Percentiles rank a stretch among this genome's conserved stretches.
These are phyloP conservation scores for Vicia villosa DNA, from an alignment of 306 rosid species.

Conservation along the genomic window DNA sequence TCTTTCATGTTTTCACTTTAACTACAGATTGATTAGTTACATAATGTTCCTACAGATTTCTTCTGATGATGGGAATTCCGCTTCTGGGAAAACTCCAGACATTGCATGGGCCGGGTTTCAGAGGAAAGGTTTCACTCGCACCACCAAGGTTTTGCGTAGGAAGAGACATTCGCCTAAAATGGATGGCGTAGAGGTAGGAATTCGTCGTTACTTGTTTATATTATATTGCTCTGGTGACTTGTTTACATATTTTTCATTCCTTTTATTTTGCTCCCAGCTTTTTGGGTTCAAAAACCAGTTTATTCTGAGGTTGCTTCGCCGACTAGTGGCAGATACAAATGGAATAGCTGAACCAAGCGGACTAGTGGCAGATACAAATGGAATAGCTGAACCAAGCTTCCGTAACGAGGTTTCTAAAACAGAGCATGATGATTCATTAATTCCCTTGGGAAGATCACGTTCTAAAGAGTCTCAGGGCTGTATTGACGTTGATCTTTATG, in stretches of 20 bases:
- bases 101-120: conserved; percentile 80
- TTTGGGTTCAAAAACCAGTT: conserved; percentile 84
- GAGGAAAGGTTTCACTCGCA: conserved; percentile 59
- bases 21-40: conserved; percentile 29
- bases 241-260: conserved; percentile 25
- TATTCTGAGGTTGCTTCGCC: conserved; percentile 76
- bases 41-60: conserved; percentile 51
- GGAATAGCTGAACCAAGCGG: conserved; percentile 55
- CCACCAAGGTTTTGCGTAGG: conserved; percentile 71
- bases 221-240: conserved; percentile 5
- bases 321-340: conserved; percentile 63
- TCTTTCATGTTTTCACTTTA: conserved; percentile 17
- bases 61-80: conserved; percentile 66
- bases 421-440: conserved; percentile 42
- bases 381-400: too few relatives aligned
- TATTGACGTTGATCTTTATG: conserved; percentile 48
- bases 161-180: conserved; percentile 76
- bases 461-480: conserved; percentile 39
- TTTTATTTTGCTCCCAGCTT: conserved; percentile 56
- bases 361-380: too few relatives aligned
- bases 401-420: conserved; percentile 43
- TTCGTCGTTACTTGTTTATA: neutral
- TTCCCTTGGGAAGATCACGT: conserved; percentile 37
- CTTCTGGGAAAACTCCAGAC: conserved; percentile 85
- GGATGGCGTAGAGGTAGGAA: conserved; percentile 88